A percentile compares a stretch with the other conserved stretches of the same genome.
These are phyloP conservation scores for Beauveria bassiana DNA, from an alignment of 2,329 filamentous ascomycete genomes.

Conservation along the genomic window DNA sequence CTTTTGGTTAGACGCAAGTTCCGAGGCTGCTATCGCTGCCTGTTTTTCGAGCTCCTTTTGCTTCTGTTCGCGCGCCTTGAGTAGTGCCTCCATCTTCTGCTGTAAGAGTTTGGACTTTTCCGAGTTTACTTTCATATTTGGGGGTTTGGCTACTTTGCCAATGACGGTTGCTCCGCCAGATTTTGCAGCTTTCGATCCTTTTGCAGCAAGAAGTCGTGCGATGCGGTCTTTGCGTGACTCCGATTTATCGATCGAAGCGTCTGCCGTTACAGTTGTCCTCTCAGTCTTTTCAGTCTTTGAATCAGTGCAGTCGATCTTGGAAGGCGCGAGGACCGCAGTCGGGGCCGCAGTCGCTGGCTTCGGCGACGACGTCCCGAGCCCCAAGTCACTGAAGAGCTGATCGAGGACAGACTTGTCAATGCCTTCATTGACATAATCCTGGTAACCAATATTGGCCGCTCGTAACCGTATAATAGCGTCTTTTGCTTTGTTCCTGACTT, in stretches of 20 bases:
- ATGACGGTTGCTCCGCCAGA: slow-evolving; percentile 11
- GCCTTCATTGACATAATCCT: slow-evolving; percentile 66
- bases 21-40: neutral
- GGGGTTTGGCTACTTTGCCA: slow-evolving; percentile 16
- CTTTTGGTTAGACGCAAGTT: neutral
- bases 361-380: slow-evolving; percentile 38
- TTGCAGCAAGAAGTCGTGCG: slow-evolving; percentile 66
- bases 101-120: slow-evolving; percentile 68
- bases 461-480: slow-evolving; percentile 59
- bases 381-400: slow-evolving; percentile 60
- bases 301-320: neutral
- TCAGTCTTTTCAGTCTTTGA: neutral
- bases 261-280: neutral
- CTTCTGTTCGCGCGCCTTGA: slow-evolving; percentile 45
- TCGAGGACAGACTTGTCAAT: slow-evolving; percentile 57
- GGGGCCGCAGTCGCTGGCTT: neutral
- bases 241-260: slow-evolving; percentile 25
- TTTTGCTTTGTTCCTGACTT: slow-evolving; percentile 52
- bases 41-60: slow-evolving; percentile 15
- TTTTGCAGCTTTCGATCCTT: slow-evolving; percentile 45
- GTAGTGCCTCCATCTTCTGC: slow-evolving; percentile 70
- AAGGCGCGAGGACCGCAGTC: neutral
- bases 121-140: slow-evolving; percentile 43
- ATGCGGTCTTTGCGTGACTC: slow-evolving; percentile 70
- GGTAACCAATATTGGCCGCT: slow-evolving; percentile 62